A percentile compares a stretch with the other conserved stretches of the same genome.
Conservation (phyloP, 1,284 basidiomycete genomes). For the Trichosporon sp. region DNA sequence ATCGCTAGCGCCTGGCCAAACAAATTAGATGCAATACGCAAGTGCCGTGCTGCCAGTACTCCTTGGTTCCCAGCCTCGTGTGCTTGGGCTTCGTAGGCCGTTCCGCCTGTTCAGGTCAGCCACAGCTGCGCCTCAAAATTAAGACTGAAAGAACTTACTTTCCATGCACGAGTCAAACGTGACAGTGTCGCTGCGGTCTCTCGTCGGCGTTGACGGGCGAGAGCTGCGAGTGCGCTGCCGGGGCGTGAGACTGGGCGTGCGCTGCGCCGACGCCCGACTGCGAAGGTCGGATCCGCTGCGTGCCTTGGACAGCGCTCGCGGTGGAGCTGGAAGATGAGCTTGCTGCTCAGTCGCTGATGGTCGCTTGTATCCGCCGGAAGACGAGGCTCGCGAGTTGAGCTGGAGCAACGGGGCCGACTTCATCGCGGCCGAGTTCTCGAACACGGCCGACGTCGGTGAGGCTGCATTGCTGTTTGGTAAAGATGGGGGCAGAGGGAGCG, state of each 20-base stretch:
- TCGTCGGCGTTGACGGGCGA: background rate
- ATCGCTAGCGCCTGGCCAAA: conserved; percentile 42
- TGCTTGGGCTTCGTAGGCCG: conserved; percentile 51
- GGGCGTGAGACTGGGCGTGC: background rate
- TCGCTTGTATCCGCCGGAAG: background rate
- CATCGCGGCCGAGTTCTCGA: conserved; percentile 15
- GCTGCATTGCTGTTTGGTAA: conserved; percentile 3
- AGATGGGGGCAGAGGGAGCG: conserved; percentile 3
- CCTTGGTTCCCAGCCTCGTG: conserved; percentile 44
- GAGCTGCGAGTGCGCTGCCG: conserved; percentile 1
- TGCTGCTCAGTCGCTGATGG: background rate
- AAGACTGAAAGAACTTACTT: conserved; percentile 37
- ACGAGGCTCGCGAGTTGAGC: background rate
- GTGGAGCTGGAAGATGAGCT: background rate
- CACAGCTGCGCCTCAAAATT: background rate
- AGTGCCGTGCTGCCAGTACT: conserved; percentile 51
- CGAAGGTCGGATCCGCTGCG: conserved; percentile 7
- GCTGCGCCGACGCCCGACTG: background rate
- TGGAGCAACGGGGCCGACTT: conserved; percentile 11
- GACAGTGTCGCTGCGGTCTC: background rate
- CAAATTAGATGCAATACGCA: conserved; percentile 48
- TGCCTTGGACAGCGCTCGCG: background rate
- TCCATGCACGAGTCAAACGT: conserved; percentile 43
- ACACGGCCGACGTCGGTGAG: conserved; percentile 3
- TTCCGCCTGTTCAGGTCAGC: conserved; percentile 36